Conservation (phyloP, 1,284 basidiomycete species). For the Fistulinella cinereoalba region DNA sequence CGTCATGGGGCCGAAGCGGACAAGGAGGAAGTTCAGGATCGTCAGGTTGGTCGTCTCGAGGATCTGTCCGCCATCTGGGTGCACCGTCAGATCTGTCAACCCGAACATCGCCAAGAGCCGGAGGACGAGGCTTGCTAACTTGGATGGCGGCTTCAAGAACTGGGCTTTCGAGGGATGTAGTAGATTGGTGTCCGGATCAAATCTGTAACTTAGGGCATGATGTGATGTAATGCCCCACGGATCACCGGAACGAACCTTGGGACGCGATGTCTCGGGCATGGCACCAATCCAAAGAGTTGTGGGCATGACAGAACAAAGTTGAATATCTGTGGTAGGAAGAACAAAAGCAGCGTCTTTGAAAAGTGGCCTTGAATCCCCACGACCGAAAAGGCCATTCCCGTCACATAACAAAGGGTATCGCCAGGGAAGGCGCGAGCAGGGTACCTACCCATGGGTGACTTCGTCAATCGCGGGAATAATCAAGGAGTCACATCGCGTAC, state of each 20-base stretch:
- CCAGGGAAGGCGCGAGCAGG: constrained; percentile 94
- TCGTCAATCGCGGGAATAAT: background rate
- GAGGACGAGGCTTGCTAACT: constrained; percentile 53
- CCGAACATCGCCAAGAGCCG: constrained; percentile 57
- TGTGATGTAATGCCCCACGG: background rate
- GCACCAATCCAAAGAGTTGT: constrained; percentile 91
- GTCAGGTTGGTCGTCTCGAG: constrained; percentile 81
- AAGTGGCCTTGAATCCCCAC: constrained; percentile 97
- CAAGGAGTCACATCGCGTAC: constrained; percentile 44
- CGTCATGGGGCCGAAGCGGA: constrained; percentile 76
- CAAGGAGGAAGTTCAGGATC: constrained; percentile 79
- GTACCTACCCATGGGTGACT: constrained; percentile 59
- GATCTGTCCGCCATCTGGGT: constrained; percentile 56
- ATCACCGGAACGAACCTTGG: constrained; percentile 57
- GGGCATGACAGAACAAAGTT: constrained; percentile 96
- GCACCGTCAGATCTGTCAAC: constrained; percentile 63
- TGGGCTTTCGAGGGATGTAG: constrained; percentile 70
- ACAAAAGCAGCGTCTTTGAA: constrained; percentile 93
- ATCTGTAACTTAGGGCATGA: constrained; percentile 43
- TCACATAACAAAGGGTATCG: constrained; percentile 97
- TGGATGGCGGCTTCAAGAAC: constrained; percentile 58
- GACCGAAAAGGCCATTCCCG: constrained; percentile 96
- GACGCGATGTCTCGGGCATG: constrained; percentile 91
- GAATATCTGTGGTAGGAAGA: constrained; percentile 98
- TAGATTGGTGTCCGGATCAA: constrained; percentile 68